Conservation (phyloP, 805 yeast species). For the Zygotorulaspora danielsina region DNA sequence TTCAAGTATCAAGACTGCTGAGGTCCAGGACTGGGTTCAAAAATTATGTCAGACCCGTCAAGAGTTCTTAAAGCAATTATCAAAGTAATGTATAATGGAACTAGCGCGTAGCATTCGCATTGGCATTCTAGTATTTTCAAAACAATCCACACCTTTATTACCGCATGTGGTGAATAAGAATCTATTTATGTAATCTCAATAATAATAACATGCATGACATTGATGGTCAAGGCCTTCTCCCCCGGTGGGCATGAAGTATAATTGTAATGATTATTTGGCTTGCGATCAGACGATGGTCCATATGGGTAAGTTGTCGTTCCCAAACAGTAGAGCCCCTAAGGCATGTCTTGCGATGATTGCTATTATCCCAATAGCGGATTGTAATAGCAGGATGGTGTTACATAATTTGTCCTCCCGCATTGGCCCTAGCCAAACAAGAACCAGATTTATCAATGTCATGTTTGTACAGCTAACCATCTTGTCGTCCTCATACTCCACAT, state of each 20-base stretch:
- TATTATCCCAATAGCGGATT: conserved; percentile 58
- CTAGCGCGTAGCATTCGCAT: too few species aligned
- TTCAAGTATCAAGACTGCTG: conserved; percentile 59
- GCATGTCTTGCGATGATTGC: conserved; percentile 76
- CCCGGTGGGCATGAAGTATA: too few species aligned
- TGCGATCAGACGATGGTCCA: conserved; percentile 35
- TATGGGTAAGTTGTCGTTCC: conserved; percentile 82
- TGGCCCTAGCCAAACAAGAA: conserved; percentile 86
- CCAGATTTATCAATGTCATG: conserved; percentile 81
- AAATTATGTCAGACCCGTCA: conserved; percentile 48
- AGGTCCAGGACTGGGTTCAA: conserved; percentile 67
- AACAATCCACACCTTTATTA: too few species aligned
- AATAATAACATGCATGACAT: not conserved
- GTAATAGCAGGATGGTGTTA: conserved; percentile 51
- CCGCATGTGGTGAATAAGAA: too few species aligned
- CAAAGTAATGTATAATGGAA: not conserved
- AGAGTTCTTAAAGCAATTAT: conserved; percentile 6
- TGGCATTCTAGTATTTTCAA: too few species aligned
- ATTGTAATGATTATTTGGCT: too few species aligned
- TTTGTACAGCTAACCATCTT: conserved; percentile 54
- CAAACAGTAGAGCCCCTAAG: conserved; percentile 80
- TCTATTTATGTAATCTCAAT: not conserved
- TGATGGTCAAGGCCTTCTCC: too few species aligned
- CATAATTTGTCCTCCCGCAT: conserved; percentile 79
- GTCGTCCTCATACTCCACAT: conserved; percentile 41